Base-by-base conservation (phyloP, 441 rosid species). In the Gossypium lobatum region DNA sequence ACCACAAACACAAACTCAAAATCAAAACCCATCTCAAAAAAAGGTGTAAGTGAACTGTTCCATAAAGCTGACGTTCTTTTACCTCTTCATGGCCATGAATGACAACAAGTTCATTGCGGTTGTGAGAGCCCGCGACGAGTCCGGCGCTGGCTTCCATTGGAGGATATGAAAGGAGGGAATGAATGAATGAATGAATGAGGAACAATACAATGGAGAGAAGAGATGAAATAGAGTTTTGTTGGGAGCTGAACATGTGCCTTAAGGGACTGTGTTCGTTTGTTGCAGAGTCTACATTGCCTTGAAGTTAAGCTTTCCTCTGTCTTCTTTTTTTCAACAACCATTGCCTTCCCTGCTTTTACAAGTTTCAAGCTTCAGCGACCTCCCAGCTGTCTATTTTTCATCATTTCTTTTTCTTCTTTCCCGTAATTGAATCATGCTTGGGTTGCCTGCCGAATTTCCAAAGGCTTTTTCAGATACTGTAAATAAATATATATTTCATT, bases 61-160 rank as follows among this genome's bases (percentile, higher is more conserved):
- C 37, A 34, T n/a, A 21, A 13, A 57, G 45, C 59, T 3, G 11
- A 21, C 23, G 31, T 57, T 57, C n/a, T 23, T 20, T 45, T 4
- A 91, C 98, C 98, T 95, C 98, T 80, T 95, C 98, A 64, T 95
- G 99, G 79, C 91, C 91, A 23, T 93, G 98, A 74, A 95, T 95
- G 80, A 93, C 99, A 5, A 95, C 97, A 31, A 95, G 98, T 82
- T 95, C 99, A 7, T 95, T 95, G 76, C 99, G 96, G 81, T 93
- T 95, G 86, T 93, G 99, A 25, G 99, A 95, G 61, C 99, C 99
- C 18, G 98, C 99, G 0, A 95, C 97, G 9, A 95, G 96, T 63
- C 98, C 99, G 57, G 98, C 99, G 31, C 93, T 90, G 16, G 99
- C 99, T 85, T 95, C 99, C 99, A 95, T 95, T 67, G 79, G 81